phyloP scores from a whole-genome alignment of 2,329 filamentous ascomycete species.

The Alternaria incomplexa region DNA sequence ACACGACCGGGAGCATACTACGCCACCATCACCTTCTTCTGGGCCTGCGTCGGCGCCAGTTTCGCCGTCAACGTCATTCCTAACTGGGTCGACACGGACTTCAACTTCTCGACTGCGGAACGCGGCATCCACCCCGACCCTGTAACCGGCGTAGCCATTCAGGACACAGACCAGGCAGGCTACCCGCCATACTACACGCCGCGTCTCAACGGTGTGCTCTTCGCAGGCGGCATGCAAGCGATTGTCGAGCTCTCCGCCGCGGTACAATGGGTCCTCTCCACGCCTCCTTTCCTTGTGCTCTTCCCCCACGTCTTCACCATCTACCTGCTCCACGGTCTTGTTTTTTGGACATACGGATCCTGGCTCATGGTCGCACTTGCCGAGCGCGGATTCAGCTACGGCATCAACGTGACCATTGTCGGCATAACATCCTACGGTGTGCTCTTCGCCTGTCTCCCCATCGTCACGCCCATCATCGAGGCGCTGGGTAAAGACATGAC shows the following conservation, averaged over 20 bases:
- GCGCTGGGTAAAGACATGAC: constrained; percentile 50
- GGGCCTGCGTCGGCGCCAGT: constrained; percentile 36
- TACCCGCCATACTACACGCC: constrained; percentile 55
- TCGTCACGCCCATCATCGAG: constrained; percentile 49
- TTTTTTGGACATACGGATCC: constrained; percentile 54
- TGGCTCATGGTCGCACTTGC: constrained; percentile 48
- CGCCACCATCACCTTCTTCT: constrained; percentile 42
- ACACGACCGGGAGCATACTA: constrained; percentile 46
- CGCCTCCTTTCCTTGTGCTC: constrained; percentile 48
- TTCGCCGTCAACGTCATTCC: constrained; percentile 49
- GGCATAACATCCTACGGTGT: constrained; percentile 46
- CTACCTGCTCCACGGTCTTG: constrained; percentile 56
- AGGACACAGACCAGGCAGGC: constrained; percentile 40
- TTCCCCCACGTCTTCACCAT: constrained; percentile 60
- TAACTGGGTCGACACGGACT: constrained; percentile 38
- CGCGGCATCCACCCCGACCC: constrained; percentile 53
- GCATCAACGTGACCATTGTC: constrained; percentile 44
- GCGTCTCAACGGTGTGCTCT: constrained; percentile 53
- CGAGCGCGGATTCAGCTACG: constrained; percentile 37
- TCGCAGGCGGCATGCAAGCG: constrained; percentile 48
- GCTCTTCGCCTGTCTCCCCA: constrained; percentile 41
- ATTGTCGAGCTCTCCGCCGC: constrained; percentile 44
- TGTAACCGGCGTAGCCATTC: constrained; percentile 46
- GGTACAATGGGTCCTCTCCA: constrained; percentile 52
- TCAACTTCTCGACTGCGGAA: constrained; percentile 50